Base-by-base conservation (phyloP, 208 protist genomes). In the Acanthamoeba lenticulata region DNA sequence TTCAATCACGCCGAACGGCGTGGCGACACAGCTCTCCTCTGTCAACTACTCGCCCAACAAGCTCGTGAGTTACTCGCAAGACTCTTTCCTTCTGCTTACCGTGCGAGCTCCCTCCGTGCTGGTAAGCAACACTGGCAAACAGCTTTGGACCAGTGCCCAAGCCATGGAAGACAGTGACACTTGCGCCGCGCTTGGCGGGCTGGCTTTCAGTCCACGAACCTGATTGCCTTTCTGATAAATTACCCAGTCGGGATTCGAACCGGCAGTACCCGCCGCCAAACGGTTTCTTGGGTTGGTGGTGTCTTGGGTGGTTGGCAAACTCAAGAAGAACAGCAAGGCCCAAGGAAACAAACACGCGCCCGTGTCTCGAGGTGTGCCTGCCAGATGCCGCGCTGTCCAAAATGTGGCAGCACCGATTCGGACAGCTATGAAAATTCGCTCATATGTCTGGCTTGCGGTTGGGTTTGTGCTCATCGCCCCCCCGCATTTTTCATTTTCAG, bases 361-460 rank as follows among this genome's bases (percentile, higher is more conserved):
- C n/a, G n/a, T n/a, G n/a, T n/a, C n/a, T n/a, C n/a, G n/a, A n/a
- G n/a, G n/a, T n/a, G n/a, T n/a, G n/a, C n/a, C n/a, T n/a, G n/a
- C n/a, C n/a, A 77, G 67, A 77, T 77, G 67, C 0, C 32, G 0
- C 34, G 34, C 21, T 92, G 86, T 21, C 55, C 86, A 13, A 62
- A 69, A 52, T 92, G 86, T 36, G 86, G 86, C 2, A 44, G 86
- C 40, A 44, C 86, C 6, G 86, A 92, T 21, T 77, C 62, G 2
- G 90, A 94, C 19, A 86, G 36, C 24, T 44, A 74, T 57, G 90
- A 94, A 45, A 81, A 86, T 83, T 49, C 29, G 0, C 17, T 94
- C 85, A 91, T 91, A 13, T 94, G 90, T n/a, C 32, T 81, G 4
- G 29, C 17, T 2, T 94, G 90, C 42, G 90, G 90, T 29, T 93